phyloP scores from a whole-genome alignment of 306 rosid genomes.

The Inga leiocalycina region DNA sequence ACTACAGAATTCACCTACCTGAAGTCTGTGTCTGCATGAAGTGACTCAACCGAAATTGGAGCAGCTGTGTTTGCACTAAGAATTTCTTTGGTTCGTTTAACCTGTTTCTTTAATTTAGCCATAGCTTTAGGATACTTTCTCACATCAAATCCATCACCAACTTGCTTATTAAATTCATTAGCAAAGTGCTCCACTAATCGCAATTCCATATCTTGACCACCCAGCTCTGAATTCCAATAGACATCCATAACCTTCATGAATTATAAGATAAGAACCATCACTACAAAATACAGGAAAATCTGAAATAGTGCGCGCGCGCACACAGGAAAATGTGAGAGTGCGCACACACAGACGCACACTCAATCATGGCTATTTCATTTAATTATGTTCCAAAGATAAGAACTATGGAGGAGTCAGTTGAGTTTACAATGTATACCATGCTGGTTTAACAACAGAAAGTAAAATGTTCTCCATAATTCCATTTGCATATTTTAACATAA shows the following conservation, averaged over 20 bases:
- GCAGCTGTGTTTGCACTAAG: conserved; percentile 93
- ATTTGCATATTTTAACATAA: background rate
- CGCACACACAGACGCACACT: background rate
- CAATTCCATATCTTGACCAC: conserved; percentile 89
- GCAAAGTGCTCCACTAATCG: conserved; percentile 92
- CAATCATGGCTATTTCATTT: background rate
- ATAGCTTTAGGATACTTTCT: conserved; percentile 88
- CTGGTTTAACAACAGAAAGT: background rate
- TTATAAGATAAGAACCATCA: conserved; percentile 1
- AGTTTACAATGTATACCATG: background rate
- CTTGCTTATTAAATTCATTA: conserved; percentile 83
- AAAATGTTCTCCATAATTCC: background rate
- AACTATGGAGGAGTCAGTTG: background rate
- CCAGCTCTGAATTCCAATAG: conserved; percentile 91
- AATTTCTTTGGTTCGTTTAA: conserved; percentile 94
- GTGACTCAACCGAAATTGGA: conserved; percentile 96
- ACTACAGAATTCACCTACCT: conserved; percentile 54
- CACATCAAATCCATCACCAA: conserved; percentile 85
- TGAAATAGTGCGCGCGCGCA: background rate
- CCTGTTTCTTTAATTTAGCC: conserved; percentile 98
- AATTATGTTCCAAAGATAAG: background rate
- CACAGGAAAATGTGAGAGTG: background rate
- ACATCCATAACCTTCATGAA: conserved; percentile 88
- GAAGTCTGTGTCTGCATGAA: conserved; percentile 83
- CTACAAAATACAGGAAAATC: conserved; percentile 18